Base-by-base conservation (phyloP, 306 rosid species). In the Chamaecrista fasciculata region DNA sequence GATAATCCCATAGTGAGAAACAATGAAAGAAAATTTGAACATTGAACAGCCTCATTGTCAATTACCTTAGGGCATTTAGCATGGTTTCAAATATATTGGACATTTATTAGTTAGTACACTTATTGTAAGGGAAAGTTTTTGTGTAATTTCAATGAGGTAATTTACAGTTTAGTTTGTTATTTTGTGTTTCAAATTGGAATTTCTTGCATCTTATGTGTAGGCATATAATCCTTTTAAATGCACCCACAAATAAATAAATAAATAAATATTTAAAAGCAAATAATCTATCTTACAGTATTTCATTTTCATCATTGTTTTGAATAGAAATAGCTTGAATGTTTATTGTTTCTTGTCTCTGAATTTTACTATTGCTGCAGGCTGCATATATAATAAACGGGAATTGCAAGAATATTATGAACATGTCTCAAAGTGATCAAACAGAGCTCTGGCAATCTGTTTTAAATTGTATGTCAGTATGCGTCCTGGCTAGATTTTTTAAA, bases 361-460 rank as follows among this genome's bases (percentile, higher is more conserved):
- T 46, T 50, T 76, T 59, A 34, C 63, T 70, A 47, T 76, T 55
- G 36, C 55, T 59, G 75, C 81, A 94, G 99, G 97, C 99, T 51
- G 86, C 97, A 50, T 91, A 94, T 83, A 85, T 94, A 43, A 84
- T 88, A 55, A 76, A 76, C 76, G 97, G 99, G 47, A 94, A 85
- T 78, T 82, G 92, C 84, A 94, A 94, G 85, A 91, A 89, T 87
- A 83, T 94, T 33, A 94, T 94, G 99, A 94, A 89, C 88, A 88
- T 94, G 95, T 91, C 99, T 65, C 96, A 94, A 78, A 71, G 90
- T 78, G 99, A 94, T 84, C 96, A 91, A 76, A 83, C 80, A 88
- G 99, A 91, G 76, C 96, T 94, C 56, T 94, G 99, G 99, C 86
- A 76, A 66, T 84, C 95, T 18, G 92, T 91, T 56, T 78, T 81